Percentiles rank a stretch among this genome's conserved stretches.
Evolutionary conservation across 176 grass and related monocot genomes (phyloP).

Genomic region (Musa troglodytarum): DNA sequence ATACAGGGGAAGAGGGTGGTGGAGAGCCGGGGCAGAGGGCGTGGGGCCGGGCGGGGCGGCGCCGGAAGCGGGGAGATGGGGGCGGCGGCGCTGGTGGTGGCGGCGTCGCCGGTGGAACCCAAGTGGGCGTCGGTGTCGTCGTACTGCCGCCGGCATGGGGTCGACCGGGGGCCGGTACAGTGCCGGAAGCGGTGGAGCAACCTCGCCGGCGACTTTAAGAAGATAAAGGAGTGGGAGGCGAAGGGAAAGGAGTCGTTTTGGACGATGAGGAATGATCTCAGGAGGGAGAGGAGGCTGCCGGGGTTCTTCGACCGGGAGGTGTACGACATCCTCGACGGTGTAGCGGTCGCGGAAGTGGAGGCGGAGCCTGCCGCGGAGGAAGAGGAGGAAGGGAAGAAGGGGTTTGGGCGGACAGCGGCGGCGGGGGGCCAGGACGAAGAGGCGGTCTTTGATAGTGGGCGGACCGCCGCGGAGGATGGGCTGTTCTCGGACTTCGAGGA

Average conservation of each 20-base stretch:
- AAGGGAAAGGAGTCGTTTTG: conserved; percentile 66
- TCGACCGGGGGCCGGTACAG: conserved; percentile 75
- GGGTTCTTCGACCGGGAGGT: conserved; percentile 96
- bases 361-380: conserved; percentile 20
- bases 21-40: conserved; percentile 56
- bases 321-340: conserved; percentile 74
- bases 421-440: conserved; percentile 9
- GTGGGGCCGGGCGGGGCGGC: conserved; percentile 17
- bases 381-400: conserved; percentile 35
- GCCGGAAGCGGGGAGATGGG: conserved; percentile 8
- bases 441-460: conserved; percentile 26
- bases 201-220: conserved; percentile 93
- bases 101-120: conserved; percentile 42
- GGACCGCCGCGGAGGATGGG: conserved; percentile 24
- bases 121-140: conserved; percentile 86
- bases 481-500: conserved; percentile 41
- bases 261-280: conserved; percentile 87
- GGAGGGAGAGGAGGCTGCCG: conserved; percentile 65
- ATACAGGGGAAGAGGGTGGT: conserved; percentile 80
- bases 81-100: background rate
- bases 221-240: conserved; percentile 95
- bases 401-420: conserved; percentile 16
- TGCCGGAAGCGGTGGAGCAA: conserved; percentile 98
- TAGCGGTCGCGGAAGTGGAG: background rate
- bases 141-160: conserved; percentile 74